phyloP scores from a whole-genome alignment of 345 rosid genomes.

The Murraya paniculata region DNA sequence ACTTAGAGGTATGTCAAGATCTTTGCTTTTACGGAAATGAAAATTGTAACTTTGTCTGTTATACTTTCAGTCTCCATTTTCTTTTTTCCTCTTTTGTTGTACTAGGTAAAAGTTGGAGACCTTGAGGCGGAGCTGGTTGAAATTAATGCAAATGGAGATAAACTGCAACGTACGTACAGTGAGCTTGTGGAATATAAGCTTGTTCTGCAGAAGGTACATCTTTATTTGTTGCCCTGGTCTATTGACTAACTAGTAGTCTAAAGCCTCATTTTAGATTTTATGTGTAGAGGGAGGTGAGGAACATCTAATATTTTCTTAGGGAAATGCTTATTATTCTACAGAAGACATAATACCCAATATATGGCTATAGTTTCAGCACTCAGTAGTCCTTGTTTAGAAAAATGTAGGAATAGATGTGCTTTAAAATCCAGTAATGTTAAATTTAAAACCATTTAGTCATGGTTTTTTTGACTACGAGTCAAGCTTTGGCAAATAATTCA shows the following conservation, averaged over 20 bases:
- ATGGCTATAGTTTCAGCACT: not conserved
- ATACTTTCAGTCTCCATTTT: not conserved
- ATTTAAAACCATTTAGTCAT: not conserved
- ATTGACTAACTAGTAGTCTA: not conserved
- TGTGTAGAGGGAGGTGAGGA: not conserved
- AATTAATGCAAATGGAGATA: conserved; percentile 85
- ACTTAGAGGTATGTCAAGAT: conserved; percentile 58
- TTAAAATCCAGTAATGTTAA: not conserved
- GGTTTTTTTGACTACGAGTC: not conserved
- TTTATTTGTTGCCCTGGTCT: conserved; percentile 9
- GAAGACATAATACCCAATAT: not conserved
- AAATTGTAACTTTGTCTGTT: conserved; percentile 8
- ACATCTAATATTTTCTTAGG: not conserved
- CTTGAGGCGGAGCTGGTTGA: conserved; percentile 93
- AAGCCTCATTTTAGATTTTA: not conserved
- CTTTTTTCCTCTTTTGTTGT: conserved; percentile 14
- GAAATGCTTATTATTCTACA: not conserved
- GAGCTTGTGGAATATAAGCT: conserved; percentile 84
- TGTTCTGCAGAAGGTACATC: conserved; percentile 77
- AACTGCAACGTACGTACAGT: conserved; percentile 69
- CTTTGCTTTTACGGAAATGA: conserved; percentile 6
- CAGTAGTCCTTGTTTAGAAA: not conserved
- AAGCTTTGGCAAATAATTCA: not conserved
- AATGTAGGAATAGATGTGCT: not conserved
- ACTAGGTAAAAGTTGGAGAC: conserved; percentile 80